These are phyloP conservation scores for Calocera viscosa DNA, from an alignment of 768 basidiomycete genomes.

Conservation along the genomic window DNA sequence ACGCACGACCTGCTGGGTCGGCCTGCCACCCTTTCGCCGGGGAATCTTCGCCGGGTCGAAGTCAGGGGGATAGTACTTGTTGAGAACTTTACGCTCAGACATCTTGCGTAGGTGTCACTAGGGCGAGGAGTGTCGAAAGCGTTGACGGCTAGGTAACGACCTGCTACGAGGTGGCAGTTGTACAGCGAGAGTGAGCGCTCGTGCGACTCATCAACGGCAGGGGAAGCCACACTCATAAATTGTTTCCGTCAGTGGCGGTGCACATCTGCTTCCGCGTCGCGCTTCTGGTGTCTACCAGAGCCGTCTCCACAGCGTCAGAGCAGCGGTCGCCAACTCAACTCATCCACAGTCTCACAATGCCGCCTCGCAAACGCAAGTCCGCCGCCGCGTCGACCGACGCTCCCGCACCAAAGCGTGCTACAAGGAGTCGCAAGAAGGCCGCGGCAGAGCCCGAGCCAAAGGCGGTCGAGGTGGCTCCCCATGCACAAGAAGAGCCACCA, in stretches of 20 bases:
- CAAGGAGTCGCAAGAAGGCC: neutral
- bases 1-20: constrained; percentile 93
- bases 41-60: constrained; percentile 97
- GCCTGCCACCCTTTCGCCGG: constrained; percentile 76
- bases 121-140: neutral
- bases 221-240: neutral
- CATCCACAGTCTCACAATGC: neutral
- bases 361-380: neutral
- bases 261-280: neutral
- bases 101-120: constrained; percentile 14
- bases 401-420: neutral
- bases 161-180: neutral
- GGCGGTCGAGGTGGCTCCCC: neutral
- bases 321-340: neutral
- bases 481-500: neutral
- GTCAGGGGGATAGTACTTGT: constrained; percentile 96
- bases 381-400: neutral
- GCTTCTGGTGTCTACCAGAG: neutral
- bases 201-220: neutral
- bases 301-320: too few species aligned
- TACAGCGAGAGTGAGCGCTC: neutral
- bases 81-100: constrained; percentile 53
- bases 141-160: neutral
- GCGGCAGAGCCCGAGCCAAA: neutral
- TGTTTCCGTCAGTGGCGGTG: neutral